A percentile compares a stretch with the other conserved stretches of the same genome.
Conservation (phyloP, 2,329 filamentous ascomycete genomes). For the Epichloe scottii region DNA sequence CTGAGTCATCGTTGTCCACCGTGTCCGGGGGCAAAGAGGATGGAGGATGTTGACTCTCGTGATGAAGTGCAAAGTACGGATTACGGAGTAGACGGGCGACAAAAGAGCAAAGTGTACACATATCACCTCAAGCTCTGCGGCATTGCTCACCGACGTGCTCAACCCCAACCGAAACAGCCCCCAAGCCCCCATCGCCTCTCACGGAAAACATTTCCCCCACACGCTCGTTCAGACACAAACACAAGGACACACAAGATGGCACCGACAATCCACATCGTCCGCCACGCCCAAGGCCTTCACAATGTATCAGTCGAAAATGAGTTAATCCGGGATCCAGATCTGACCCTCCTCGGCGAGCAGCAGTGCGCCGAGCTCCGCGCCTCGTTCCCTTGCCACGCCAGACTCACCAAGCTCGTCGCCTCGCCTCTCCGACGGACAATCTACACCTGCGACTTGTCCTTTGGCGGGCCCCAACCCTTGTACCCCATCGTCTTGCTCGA, state of each 20-base stretch:
- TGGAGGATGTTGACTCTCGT: no score
- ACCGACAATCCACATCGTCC: conserved; percentile 52
- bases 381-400: conserved; percentile 50
- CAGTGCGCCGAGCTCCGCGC: conserved; percentile 57
- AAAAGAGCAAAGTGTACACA: no score
- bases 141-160: no score
- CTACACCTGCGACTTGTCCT: conserved; percentile 61
- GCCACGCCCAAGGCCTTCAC: conserved; percentile 70
- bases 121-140: no score
- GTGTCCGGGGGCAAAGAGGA: no score
- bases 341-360: conserved; percentile 62
- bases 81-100: no score
- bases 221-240: background rate
- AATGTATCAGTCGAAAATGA: conserved; percentile 64
- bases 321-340: conserved; percentile 58
- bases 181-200: no score
- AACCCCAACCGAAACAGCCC: no score
- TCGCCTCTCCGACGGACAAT: conserved; percentile 74
- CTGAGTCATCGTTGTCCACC: background rate
- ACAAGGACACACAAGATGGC: conserved; percentile 24
- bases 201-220: no score
- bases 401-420: conserved; percentile 58
- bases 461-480: conserved; percentile 36
- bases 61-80: no score
- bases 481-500: conserved; percentile 53